A percentile compares a stretch with the other conserved stretches of the same genome.
phyloP scores from a whole-genome alignment of 2,329 filamentous ascomycete genomes.

The Atkinsonella hypoxylon region DNA sequence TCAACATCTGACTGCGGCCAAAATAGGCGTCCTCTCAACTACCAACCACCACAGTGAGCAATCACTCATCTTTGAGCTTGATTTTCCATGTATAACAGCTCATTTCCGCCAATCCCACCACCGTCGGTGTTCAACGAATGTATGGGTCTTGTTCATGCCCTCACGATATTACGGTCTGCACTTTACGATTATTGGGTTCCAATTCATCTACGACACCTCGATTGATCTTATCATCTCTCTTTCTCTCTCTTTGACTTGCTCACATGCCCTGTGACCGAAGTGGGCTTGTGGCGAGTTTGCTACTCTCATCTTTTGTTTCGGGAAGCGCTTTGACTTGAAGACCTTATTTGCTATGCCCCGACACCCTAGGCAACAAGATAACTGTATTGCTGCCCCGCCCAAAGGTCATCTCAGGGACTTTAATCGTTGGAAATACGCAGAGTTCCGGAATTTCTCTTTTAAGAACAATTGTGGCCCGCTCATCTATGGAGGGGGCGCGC shows the following conservation, averaged over 20 bases:
- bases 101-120: conserved; percentile 4
- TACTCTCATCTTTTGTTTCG: neutral
- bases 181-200: conserved; percentile 8
- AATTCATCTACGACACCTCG: conserved; percentile 4
- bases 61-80: conserved; percentile 3
- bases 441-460: neutral
- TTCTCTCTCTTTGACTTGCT: conserved; percentile 1
- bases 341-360: neutral
- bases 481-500: neutral
- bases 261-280: neutral
- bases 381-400: neutral
- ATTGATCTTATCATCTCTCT: neutral
- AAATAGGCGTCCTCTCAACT: conserved; percentile 70
- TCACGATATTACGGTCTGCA: conserved; percentile 13
- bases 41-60: conserved; percentile 53
- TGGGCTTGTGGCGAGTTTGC: neutral
- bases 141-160: conserved; percentile 10
- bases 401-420: neutral
- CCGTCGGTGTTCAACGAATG: conserved; percentile 8
- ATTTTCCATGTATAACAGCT: conserved; percentile 13
- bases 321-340: neutral
- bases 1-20: neutral
- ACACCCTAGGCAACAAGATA: neutral
- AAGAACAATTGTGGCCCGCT: neutral
- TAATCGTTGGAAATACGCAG: conserved; percentile 3